Evolutionary conservation across 371 early-diverging fungal genomes (phyloP).

Genomic region (Mortierella sp.): DNA sequence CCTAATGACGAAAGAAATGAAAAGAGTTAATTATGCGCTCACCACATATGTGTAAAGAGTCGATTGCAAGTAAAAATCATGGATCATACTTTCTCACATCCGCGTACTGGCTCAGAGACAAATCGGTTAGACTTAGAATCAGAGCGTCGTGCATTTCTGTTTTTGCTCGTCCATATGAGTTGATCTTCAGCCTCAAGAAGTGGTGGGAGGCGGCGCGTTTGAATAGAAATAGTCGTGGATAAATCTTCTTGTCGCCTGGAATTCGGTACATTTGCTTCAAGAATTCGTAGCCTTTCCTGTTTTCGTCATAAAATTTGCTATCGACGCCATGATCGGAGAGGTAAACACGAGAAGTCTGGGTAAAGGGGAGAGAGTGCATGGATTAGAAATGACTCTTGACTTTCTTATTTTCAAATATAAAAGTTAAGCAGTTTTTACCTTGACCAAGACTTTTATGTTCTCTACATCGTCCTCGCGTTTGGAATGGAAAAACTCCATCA

Average conservation of each 20-base stretch:
- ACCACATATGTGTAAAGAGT: background rate
- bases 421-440: no score
- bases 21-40: background rate
- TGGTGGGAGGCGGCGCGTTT: constrained; percentile 71
- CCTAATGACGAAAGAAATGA: constrained; percentile 9
- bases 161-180: constrained; percentile 64
- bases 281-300: constrained; percentile 70
- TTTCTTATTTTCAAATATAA: no score
- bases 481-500: constrained; percentile 64
- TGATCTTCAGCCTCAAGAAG: constrained; percentile 70
- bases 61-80: constrained; percentile 35
- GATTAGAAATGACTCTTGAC: background rate
- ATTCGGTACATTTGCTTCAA: constrained; percentile 64
- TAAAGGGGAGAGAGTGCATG: background rate
- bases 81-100: constrained; percentile 70
- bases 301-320: constrained; percentile 61
- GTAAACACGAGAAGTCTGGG: constrained; percentile 65
- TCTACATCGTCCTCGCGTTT: constrained; percentile 83
- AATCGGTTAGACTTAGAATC: constrained; percentile 67
- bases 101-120: constrained; percentile 79
- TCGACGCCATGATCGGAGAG: constrained; percentile 79
- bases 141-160: constrained; percentile 64
- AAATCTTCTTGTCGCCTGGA: constrained; percentile 55
- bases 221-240: constrained; percentile 31
- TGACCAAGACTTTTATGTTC: constrained; percentile 76